Base-by-base conservation (phyloP, 2,329 filamentous ascomycete species). In the Claviceps paspali region DNA sequence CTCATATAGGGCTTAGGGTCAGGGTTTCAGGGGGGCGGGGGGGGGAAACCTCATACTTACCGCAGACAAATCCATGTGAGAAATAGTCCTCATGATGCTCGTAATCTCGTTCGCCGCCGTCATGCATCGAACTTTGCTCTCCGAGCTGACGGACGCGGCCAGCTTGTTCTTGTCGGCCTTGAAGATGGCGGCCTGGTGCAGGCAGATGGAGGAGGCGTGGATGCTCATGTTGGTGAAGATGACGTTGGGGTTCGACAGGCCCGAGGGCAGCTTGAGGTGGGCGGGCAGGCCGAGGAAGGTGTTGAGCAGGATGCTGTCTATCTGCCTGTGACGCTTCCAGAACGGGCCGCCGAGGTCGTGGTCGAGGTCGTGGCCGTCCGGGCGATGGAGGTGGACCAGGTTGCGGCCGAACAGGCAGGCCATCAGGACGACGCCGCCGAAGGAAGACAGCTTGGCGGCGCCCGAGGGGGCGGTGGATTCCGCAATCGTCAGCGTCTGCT, bases 181-280 rank as follows among this genome's bases (percentile, higher is more conserved):
- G 68, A 88, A 95, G 15, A 98, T 96, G 19, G 91, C 91, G 2
- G 88, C 91, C 61, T 98, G 91, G 52, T 98, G 91, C n/a, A 98
- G 65, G 55, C 88, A 96, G 38, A 98, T 96, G 2, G 85, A 86
- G 1, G 87, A 93, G 0, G 91, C 94, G 54, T 96, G 87, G 23
- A 98, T 85, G 52, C 83, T 86, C 85, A 98, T 94, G 50, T 96
- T 96, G 40, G 82, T 76, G 54, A 95, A 96, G 4, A 96, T 76
- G 38, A 88, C 76, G 45, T 95, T 96, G 3, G 86, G 72, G 50
- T 87, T 81, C 12, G 67, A 63, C 24, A 94, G 62, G 1, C 84
- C 85, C 12, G 63, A 62, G 0, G 91, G 86, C 23, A 96, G 64
- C 47, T 88, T 84, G 23, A 96, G 68, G 45, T 82, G 70, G 24